Conservation (phyloP, 257 asterid species). For the Petunia axillaris region DNA sequence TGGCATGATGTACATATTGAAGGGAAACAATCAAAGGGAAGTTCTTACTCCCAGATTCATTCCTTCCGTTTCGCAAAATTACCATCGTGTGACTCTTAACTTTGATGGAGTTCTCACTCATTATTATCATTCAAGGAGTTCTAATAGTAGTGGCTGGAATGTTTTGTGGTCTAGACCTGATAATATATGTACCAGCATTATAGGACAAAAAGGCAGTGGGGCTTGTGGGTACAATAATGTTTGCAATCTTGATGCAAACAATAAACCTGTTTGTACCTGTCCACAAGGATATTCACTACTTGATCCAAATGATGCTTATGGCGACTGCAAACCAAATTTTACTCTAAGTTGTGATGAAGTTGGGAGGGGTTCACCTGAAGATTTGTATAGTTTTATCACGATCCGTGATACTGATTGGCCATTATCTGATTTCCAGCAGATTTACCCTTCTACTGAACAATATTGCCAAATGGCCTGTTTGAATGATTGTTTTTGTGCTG, state of each 20-base stretch:
- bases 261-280: slow-evolving; percentile 44
- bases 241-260: slow-evolving; percentile 32
- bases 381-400: slow-evolving; percentile 24
- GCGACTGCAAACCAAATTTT: slow-evolving; percentile 41
- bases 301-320: slow-evolving; percentile 36
- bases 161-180: slow-evolving; percentile 33
- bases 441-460: slow-evolving; percentile 22
- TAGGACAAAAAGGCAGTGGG: slow-evolving; percentile 47
- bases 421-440: neutral
- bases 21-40: slow-evolving; percentile 29
- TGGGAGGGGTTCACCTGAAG: slow-evolving; percentile 19
- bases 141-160: slow-evolving; percentile 40
- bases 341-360: slow-evolving; percentile 30
- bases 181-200: slow-evolving; percentile 36
- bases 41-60: neutral
- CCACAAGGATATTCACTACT: slow-evolving; percentile 37
- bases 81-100: slow-evolving; percentile 48
- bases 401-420: slow-evolving; percentile 40
- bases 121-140: slow-evolving; percentile 48
- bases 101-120: slow-evolving; percentile 53
- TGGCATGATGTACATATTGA: slow-evolving; percentile 37
- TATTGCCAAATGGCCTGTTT: slow-evolving; percentile 42
- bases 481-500: slow-evolving; percentile 52
- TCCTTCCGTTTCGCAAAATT: slow-evolving; percentile 35
- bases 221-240: slow-evolving; percentile 50